Evolutionary conservation across 345 rosid genomes (phyloP), one percentile per base, ranked within the genome.

Genomic region (Syzygium jambos): DNA sequence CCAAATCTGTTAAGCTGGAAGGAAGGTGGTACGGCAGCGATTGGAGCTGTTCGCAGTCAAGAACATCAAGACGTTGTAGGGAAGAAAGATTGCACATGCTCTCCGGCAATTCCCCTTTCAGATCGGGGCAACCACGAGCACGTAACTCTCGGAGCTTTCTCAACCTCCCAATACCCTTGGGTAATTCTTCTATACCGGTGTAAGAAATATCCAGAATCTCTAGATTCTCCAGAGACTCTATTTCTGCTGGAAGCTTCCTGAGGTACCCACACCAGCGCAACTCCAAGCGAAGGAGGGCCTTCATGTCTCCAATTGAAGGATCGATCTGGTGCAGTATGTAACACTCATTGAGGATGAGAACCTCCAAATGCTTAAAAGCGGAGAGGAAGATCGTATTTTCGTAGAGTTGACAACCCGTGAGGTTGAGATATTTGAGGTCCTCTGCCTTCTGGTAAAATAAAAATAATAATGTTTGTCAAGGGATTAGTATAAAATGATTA

Each of bases 41-140:
- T 4, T 57, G 63, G 15, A 59, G 65, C 29, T 25, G 0, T 1
- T 0, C 0, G 15, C 65, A 57, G 1, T 0, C 0, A 25, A 0
- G 2, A 25, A 59, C 11, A 11, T 59, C 30, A 59, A 59, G 65
- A 30, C 0, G 0, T n/a, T 2, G 19, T 6, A 63, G 38, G 73
- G 73, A 63, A n/a, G 73, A 63, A 63, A 63, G 73, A 3, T 63
- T 29, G 11, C 19, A 7, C 38, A 29, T n/a, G 38, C 73, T 63
- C 29, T 63, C 73, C 14, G 4, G 4, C 38, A 6, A 13, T 29
- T n/a, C 7, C 38, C 21, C 5, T n/a, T 29, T 6, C 38, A 63
- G 10, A 6, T 13, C 13, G 3, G 0, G 0, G 10, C 73, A 63
- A 6, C 13, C n/a, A n/a, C n/a, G n/a, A n/a, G 73, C 73, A 3